Base-by-base conservation (phyloP, 176 grass and related monocot species). In the Carex kokanica region DNA sequence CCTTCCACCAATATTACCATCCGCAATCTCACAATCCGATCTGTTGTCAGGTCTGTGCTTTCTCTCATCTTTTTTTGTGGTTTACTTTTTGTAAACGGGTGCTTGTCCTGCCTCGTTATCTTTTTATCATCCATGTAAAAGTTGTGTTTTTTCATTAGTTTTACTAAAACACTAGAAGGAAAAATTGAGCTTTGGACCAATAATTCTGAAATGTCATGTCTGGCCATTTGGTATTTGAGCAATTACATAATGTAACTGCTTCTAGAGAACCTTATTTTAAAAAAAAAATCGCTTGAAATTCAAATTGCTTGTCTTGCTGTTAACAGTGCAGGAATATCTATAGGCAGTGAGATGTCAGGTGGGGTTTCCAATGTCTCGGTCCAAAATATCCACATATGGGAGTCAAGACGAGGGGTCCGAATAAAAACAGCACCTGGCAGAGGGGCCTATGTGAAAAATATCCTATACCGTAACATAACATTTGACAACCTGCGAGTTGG, bases 291-390 rank as follows among this genome's bases (percentile, higher is more conserved):
- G 14, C 40, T 67, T 81, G 51, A 52, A 60, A 69, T 49, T 84
- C 88, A 25, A 84, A 58, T n/a, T 90, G 5, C 68, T 86, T 27
- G 65, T 29, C 8, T 32, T 78, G 83, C n/a, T 89, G 31, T 92
- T 85, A 43, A 77, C 88, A 95, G 93, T 82, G 93, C 93, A 56
- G 93, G 93, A 72, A 86, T 95, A 64, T 95, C 93, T 4, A 89
- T 95, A 60, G 90, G 93, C 81, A 95, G 93, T 52, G 93, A 96
- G 85, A 96, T 96, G 93, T 96, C 93, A 57, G 93, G 93, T 15
- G 90, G 93, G n/a, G 88, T 96, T n/a, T 91, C 93, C 5, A 80
- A 96, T 6, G 67, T 96, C 88, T 84, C 86, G 24, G 84, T 96
- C 25, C 80, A 92, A 81, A 96, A 96, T 60, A 86, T 91, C 54